Base-by-base conservation (phyloP, 306 rosid species). In the Cotoneaster glaucophyllus region DNA sequence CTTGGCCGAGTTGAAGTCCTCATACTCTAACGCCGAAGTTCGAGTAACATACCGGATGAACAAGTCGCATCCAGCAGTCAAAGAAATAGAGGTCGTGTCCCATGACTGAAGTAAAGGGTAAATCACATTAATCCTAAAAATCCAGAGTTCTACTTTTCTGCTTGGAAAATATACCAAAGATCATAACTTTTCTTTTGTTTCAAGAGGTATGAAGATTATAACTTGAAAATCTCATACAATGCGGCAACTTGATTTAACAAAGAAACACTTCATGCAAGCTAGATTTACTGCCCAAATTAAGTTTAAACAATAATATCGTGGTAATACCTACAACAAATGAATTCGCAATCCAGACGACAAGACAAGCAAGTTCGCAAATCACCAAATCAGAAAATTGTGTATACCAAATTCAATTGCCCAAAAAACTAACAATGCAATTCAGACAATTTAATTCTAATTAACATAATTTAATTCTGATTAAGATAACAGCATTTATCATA, bases 51-150 rank as follows among this genome's bases (percentile, higher is more conserved):
- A 95, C 28, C 97, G 87, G 92, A 89, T 83, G 75, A 95, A 95
- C 84, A 95, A 78, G 85, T 95, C 98, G 57, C 97, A 92, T 32
- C 92, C 98, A 26, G 97, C 97, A 39, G 97, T 90, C 85, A 95
- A 85, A 24, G 98, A 95, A 78, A 95, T 95, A 15, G 97, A 92
- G 34, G 98, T 92, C 2, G 90, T 74, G 83, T 95, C 98, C 96
- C 87, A 95, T 8, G 88, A 84, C 98, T 95, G 88, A 72, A 81
- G 32, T 69, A 19, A 59, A 22, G 53, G 18, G 67, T 19, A 41
- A 0, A 26, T 61, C 29, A 26, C 14, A 5, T 57, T 28, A 61
- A 73, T 11, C 32, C 32, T 34, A 6, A 29, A 63, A 63, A 63
- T 7, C 39, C 39, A 29, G 7, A 63, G n/a, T 18, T 65, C 48